phyloP scores from a whole-genome alignment of 805 yeast species.

The Kodamaea hsintzibuensis region DNA sequence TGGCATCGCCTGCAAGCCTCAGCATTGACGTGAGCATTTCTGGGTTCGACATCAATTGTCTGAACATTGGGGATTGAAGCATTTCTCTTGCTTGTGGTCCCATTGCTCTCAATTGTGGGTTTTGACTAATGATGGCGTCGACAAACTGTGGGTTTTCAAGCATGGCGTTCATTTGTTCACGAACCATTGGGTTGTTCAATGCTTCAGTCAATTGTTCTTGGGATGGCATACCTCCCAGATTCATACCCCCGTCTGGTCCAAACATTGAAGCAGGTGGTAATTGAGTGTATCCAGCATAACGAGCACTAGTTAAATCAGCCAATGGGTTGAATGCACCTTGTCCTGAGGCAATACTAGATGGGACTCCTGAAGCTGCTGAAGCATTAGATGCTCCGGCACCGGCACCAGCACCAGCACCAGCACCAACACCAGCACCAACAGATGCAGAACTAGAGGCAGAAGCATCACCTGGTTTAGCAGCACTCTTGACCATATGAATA shows the following conservation, averaged over 20 bases:
- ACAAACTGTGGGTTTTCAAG: constrained; percentile 86
- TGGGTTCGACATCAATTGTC: constrained; percentile 74
- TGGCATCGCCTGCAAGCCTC: constrained; percentile 59
- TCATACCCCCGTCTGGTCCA: constrained; percentile 95
- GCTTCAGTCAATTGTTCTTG: constrained; percentile 72
- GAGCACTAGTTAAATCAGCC: constrained; percentile 90
- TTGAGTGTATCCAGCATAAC: constrained; percentile 90
- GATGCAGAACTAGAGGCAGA: constrained; percentile 20
- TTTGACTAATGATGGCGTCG: constrained; percentile 75
- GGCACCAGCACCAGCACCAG: constrained; percentile 16
- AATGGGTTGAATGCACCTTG: constrained; percentile 86
- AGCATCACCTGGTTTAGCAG: constrained; percentile 37
- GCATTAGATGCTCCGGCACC: constrained; percentile 19
- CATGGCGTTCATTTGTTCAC: constrained; percentile 80
- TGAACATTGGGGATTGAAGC: constrained; percentile 79
- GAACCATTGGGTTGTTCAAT: constrained; percentile 81
- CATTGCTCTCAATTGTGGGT: constrained; percentile 81
- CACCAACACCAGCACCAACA: constrained; percentile 18
- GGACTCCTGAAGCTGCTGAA: constrained; percentile 42
- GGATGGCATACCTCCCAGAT: constrained; percentile 57
- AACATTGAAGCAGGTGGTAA: constrained; percentile 86
- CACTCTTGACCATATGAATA: constrained; percentile 85
- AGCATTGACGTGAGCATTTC: constrained; percentile 80
- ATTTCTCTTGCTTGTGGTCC: constrained; percentile 87
- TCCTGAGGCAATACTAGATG: constrained; percentile 85